These are phyloP conservation scores for Paralagenidium karlingii DNA, from an alignment of 352 stramenopile genomes.

Conservation along the genomic window DNA sequence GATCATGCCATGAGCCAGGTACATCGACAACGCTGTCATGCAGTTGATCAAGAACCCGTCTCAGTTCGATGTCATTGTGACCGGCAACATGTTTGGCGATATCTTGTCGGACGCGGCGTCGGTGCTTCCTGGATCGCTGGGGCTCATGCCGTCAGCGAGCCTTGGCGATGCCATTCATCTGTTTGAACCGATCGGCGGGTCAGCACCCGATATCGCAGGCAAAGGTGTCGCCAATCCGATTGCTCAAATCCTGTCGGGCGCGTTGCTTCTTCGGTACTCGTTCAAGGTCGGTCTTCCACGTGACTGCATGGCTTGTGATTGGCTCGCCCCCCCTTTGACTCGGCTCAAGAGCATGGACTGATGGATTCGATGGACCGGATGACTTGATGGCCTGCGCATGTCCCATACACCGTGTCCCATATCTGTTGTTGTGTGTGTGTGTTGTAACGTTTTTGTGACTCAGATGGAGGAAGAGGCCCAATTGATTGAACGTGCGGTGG, in stretches of 20 bases:
- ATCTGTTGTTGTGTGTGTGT: background rate
- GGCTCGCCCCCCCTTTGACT: too few relatives aligned
- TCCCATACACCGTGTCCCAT: background rate
- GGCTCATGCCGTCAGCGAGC: conserved; percentile 97
- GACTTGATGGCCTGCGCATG: background rate
- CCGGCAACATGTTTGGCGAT: conserved; percentile 99
- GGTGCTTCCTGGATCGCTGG: conserved; percentile 95
- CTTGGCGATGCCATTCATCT: conserved; percentile 86
- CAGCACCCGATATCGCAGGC: conserved; percentile 95
- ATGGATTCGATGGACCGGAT: too few relatives aligned
- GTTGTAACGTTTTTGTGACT: background rate
- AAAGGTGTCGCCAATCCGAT: conserved; percentile 95
- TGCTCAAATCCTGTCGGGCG: conserved; percentile 95
- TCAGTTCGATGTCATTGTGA: conserved; percentile 99
- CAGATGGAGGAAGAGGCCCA: conserved; percentile 66
- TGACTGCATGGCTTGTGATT: too few relatives aligned
- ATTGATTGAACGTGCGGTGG: conserved; percentile 70
- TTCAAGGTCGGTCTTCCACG: too few relatives aligned
- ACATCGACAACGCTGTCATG: conserved; percentile 99
- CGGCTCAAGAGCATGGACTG: too few relatives aligned
- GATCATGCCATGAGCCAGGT: conserved; percentile 7
- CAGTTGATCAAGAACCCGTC: conserved; percentile 96
- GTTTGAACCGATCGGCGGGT: conserved; percentile 97
- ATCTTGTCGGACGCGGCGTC: conserved; percentile 97
- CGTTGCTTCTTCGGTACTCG: conserved; percentile 95